Evolutionary conservation across 2,329 filamentous ascomycete species (phyloP).

Genomic region (Aspergillus niger): DNA sequence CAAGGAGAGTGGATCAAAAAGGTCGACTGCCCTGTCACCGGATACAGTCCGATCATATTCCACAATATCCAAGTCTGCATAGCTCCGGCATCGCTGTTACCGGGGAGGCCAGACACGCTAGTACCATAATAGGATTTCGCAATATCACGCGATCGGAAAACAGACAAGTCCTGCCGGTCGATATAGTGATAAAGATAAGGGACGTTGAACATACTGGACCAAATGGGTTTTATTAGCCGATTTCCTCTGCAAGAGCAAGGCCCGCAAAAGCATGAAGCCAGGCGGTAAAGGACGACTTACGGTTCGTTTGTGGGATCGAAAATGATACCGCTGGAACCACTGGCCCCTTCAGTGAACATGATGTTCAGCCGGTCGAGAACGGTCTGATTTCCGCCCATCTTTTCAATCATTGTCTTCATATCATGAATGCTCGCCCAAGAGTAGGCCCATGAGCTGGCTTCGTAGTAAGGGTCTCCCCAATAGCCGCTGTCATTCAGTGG

Average conservation of each 20-base stretch:
- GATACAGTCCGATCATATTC: slow-evolving; percentile 69
- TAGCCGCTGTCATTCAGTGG: slow-evolving; percentile 62
- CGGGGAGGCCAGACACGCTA: slow-evolving; percentile 61
- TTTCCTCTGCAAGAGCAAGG: not conserved
- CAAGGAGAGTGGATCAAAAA: slow-evolving; percentile 67
- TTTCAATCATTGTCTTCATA: slow-evolving; percentile 55
- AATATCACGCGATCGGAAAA: slow-evolving; percentile 59
- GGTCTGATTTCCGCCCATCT: slow-evolving; percentile 54
- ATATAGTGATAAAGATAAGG: slow-evolving; percentile 72
- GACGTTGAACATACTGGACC: slow-evolving; percentile 56
- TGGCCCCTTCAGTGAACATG: slow-evolving; percentile 52
- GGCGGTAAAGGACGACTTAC: slow-evolving; percentile 32
- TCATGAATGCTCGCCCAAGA: slow-evolving; percentile 71
- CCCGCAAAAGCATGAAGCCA: not conserved
- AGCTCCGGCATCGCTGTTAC: slow-evolving; percentile 70
- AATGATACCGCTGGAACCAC: slow-evolving; percentile 51
- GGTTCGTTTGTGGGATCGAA: slow-evolving; percentile 71
- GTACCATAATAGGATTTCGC: slow-evolving; percentile 63
- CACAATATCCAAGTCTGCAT: slow-evolving; percentile 73
- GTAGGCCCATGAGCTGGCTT: slow-evolving; percentile 66
- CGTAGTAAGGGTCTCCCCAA: slow-evolving; percentile 64
- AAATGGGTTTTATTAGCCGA: not conserved
- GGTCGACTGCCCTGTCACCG: slow-evolving; percentile 67
- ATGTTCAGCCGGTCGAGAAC: slow-evolving; percentile 55
- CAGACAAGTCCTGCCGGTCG: slow-evolving; percentile 62